Base-by-base conservation (phyloP, 2,329 filamentous ascomycete genomes). In the Hirsutella rhossiliensis region DNA sequence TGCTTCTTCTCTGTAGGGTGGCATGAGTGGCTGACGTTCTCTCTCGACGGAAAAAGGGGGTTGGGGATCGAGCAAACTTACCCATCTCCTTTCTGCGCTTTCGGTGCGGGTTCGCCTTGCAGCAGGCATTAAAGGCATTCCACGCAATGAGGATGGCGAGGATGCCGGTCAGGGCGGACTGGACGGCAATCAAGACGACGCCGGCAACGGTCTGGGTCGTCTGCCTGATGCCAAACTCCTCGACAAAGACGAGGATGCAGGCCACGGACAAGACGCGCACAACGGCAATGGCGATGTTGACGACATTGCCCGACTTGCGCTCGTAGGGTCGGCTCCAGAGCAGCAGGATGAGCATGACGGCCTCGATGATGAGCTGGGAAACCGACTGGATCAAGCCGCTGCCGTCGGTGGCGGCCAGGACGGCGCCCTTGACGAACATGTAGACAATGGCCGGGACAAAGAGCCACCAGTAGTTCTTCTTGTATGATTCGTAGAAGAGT, bases 401-500 rank as follows among this genome's bases (percentile, higher is more conserved):
- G 12, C 88, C 88, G 57, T 96, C 84, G 38, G 78, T 87, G 28
- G 79, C 85, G 13, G 90, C 90, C 51, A 97, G 81, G 46, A 90
- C 79, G 48, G 80, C 83, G 44, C 90, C 89, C 67, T 92, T 92
- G 59, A 80, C 82, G 58, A 96, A 88, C 71, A 89, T 84, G 71
- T 97, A 97, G 50, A 88, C 48, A 56, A 97, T 95, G 48, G 76
- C 72, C 0, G 92, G 92, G 13, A 97, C 75, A 59, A 98, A 97
- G 20, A 96, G 66, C 90, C 90, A 97, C 92, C 92, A 98, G 69
- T 90, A 95, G 54, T 82, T 79, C 64, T 85, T 87, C 68, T 87
- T 88, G 73, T 95, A 97, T 54, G 82, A 83, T 57, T 97, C 92
- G 69, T 98, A 98, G 68, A 98, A 97, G 49, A 96, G 73, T 56